These are phyloP conservation scores for Aspergillus flavus DNA, from an alignment of 2,329 filamentous ascomycete genomes.

Conservation along the genomic window DNA sequence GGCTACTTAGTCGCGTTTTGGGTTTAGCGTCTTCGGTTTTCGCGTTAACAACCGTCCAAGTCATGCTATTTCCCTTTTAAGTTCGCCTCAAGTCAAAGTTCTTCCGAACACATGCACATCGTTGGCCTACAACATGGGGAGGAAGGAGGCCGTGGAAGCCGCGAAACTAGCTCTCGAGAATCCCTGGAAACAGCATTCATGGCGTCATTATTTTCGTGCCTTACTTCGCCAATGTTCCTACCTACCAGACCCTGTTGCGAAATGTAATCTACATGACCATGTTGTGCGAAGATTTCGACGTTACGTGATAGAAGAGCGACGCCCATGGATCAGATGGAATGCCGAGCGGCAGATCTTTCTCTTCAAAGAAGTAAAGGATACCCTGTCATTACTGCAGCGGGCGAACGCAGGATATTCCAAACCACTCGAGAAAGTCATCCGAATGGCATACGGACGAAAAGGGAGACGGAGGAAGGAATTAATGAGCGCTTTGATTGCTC, in stretches of 20 bases:
- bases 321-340: constrained; percentile 20
- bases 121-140: background rate
- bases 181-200: constrained; percentile 20
- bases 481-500: constrained; percentile 38
- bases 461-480: constrained; percentile 56
- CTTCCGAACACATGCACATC: background rate
- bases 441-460: constrained; percentile 59
- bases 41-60: constrained; percentile 20
- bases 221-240: constrained; percentile 63
- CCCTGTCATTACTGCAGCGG: constrained; percentile 49
- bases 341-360: constrained; percentile 23
- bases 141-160: background rate
- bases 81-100: constrained; percentile 8
- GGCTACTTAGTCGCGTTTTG: constrained; percentile 26
- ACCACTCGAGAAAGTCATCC: constrained; percentile 55
- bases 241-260: constrained; percentile 60
- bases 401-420: constrained; percentile 60
- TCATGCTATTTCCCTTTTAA: constrained; percentile 22
- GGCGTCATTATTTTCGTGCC: constrained; percentile 55
- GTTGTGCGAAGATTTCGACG: constrained; percentile 52
- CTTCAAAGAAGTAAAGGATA: constrained; percentile 34
- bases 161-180: background rate
- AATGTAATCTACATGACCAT: constrained; percentile 53
- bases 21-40: constrained; percentile 26
- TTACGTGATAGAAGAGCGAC: constrained; percentile 31